Conservation (phyloP, 805 yeast genomes). For the Wickerhamomyces alni region DNA sequence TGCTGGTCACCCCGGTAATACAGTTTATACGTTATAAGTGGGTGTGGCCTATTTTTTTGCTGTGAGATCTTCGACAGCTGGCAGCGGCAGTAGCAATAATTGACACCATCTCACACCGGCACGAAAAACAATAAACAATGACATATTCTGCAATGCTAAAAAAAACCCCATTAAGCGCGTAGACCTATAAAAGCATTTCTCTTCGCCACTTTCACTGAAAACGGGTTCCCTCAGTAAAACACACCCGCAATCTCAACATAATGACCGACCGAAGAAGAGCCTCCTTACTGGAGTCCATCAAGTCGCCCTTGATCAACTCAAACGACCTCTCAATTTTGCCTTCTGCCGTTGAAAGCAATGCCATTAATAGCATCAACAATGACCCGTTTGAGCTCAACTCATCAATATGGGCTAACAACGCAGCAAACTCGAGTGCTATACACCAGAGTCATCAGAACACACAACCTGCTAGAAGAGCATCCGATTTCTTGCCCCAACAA, state of each 20-base stretch:
- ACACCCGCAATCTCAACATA: too few relatives aligned
- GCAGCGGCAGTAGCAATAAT: neutral
- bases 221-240: neutral
- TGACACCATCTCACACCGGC: neutral
- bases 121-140: neutral
- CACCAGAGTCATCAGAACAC: neutral
- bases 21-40: too few relatives aligned
- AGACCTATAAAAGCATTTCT: neutral
- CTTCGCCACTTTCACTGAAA: neutral
- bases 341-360: neutral
- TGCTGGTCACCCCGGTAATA: too few relatives aligned
- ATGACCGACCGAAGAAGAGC: constrained; percentile 10
- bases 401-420: constrained; percentile 7
- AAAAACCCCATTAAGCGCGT: neutral
- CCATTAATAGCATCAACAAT: constrained; percentile 3
- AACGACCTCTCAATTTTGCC: constrained; percentile 1
- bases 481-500: constrained; percentile 3
- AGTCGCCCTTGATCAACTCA: constrained; percentile 7
- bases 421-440: neutral
- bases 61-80: neutral
- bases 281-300: constrained; percentile 8
- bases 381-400: constrained; percentile 14
- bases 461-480: constrained; percentile 10
- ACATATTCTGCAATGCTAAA: neutral
- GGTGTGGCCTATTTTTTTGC: too few relatives aligned